Evolutionary conservation across 352 stramenopile species (phyloP).

Genomic region (Phytopythium mirpurense): DNA sequence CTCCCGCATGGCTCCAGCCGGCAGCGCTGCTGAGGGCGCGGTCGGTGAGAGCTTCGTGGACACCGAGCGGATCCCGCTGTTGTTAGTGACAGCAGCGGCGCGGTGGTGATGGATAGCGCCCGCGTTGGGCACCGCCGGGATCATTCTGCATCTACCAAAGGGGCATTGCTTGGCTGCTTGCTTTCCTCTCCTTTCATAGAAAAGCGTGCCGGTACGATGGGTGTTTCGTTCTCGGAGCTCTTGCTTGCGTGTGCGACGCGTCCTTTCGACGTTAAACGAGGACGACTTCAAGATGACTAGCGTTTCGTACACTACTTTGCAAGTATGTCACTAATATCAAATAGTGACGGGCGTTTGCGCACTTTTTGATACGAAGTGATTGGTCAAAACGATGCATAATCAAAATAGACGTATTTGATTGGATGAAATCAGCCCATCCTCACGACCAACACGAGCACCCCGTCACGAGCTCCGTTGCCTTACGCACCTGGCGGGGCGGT

Average conservation of each 20-base stretch:
- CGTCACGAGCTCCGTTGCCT: no score
- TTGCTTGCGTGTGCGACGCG: background rate
- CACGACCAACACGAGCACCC: background rate
- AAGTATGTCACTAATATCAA: background rate
- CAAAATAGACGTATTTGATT: background rate
- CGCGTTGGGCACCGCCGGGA: background rate
- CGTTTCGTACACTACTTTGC: background rate
- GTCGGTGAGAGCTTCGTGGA: background rate
- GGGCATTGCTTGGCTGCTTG: no score
- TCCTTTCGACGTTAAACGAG: background rate
- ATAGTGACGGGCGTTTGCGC: no score
- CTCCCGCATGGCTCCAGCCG: no score
- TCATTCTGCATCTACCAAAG: constrained; percentile 3
- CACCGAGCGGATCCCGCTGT: background rate
- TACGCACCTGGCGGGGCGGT: no score
- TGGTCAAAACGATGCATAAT: no score
- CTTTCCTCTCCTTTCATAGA: background rate
- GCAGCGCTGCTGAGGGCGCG: background rate
- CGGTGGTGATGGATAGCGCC: constrained; percentile 1
- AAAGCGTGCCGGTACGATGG: background rate
- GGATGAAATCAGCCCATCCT: background rate
- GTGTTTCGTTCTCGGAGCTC: background rate
- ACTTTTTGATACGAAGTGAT: no score
- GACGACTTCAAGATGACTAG: background rate
- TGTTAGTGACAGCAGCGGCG: background rate